phyloP scores from a whole-genome alignment of 83 land plant species.

The Picea abies region DNA sequence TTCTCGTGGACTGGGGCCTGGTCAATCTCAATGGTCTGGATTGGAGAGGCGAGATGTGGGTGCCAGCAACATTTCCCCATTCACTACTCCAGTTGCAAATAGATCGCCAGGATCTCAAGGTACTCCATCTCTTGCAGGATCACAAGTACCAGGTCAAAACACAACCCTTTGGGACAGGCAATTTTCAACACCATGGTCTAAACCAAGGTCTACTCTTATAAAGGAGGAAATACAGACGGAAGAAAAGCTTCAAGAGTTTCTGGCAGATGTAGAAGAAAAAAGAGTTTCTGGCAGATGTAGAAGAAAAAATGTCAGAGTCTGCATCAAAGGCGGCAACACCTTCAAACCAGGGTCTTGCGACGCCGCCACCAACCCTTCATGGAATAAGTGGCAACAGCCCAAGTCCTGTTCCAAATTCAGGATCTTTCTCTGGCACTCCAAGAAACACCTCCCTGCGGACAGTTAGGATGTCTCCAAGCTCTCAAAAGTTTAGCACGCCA shows the following conservation, averaged over 20 bases:
- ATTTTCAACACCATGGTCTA: constrained; percentile 58
- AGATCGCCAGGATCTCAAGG: constrained; percentile 38
- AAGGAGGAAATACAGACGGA: constrained; percentile 82
- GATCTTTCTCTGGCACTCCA: constrained; percentile 63
- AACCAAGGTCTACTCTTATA: constrained; percentile 31
- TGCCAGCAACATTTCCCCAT: constrained; percentile 6
- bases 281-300: constrained; percentile 80
- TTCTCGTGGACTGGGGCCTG: constrained; percentile 26
- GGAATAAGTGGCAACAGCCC: constrained; percentile 62
- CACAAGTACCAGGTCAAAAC: constrained; percentile 25
- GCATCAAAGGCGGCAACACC: constrained; percentile 40
- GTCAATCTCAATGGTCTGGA: constrained; percentile 36
- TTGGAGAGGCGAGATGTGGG: constrained; percentile 22
- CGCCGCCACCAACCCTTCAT: constrained; percentile 74
- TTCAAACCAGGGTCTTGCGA: constrained; percentile 29
- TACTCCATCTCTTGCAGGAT: constrained; percentile 35
- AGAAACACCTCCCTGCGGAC: constrained; percentile 84
- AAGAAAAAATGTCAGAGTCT: constrained; percentile 75
- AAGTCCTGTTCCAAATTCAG: constrained; percentile 35
- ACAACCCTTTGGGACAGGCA: constrained; percentile 33
- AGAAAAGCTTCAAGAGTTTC: constrained; percentile 74
- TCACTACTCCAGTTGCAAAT: constrained; percentile 30
- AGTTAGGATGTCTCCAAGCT: constrained; percentile 86
- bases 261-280: constrained; percentile 83
- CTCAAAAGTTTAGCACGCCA: constrained; percentile 77